Percentiles rank a stretch among this genome's conserved stretches.
Evolutionary conservation across 1,284 basidiomycete genomes (phyloP).

Genomic region (Trametes pubescens): DNA sequence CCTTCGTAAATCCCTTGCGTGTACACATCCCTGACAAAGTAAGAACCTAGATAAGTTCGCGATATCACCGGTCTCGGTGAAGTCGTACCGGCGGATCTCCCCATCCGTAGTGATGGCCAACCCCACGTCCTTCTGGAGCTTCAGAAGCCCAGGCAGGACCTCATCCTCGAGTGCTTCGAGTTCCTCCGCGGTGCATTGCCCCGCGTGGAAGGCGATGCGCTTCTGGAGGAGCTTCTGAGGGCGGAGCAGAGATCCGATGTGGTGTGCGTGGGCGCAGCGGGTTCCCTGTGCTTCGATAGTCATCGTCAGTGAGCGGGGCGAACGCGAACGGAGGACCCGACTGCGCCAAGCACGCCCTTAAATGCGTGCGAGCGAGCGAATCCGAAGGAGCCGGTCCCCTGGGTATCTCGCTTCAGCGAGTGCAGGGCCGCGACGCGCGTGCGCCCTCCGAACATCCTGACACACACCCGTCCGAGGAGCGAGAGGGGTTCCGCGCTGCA

Average conservation of each 20-base stretch:
- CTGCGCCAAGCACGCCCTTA: neutral
- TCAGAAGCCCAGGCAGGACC: slow-evolving; percentile 45
- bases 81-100: slow-evolving; percentile 47
- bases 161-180: slow-evolving; percentile 49
- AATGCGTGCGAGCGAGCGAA: slow-evolving; percentile 1
- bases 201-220: slow-evolving; percentile 45
- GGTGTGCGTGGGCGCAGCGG: slow-evolving; percentile 49
- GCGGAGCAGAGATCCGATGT: slow-evolving; percentile 56
- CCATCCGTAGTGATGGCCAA: slow-evolving; percentile 59
- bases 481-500: slow-evolving; percentile 4
- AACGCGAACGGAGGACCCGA: neutral
- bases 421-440: neutral
- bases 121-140: slow-evolving; percentile 50
- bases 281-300: slow-evolving; percentile 23
- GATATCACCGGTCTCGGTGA: neutral
- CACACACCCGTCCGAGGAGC: neutral
- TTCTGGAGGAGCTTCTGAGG: slow-evolving; percentile 50
- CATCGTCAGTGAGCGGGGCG: neutral
- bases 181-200: slow-evolving; percentile 47
- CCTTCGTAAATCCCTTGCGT: slow-evolving; percentile 67
- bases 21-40: slow-evolving; percentile 53
- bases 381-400: neutral
- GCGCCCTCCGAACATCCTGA: neutral
- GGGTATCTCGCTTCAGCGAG: neutral
- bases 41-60: neutral